Conservation (phyloP, 805 yeast species). For the Candida broadrunensis region DNA sequence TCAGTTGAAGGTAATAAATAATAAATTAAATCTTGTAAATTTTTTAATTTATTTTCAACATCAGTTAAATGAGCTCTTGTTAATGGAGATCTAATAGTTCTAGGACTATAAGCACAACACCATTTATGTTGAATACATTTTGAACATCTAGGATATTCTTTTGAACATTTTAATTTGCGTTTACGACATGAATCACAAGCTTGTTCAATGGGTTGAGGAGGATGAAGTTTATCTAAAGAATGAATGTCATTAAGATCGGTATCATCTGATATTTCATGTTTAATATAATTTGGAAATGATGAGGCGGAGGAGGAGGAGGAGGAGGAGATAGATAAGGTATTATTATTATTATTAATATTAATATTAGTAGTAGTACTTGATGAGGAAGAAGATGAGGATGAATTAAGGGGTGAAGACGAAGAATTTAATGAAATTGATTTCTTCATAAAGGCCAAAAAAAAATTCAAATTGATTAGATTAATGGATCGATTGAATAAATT, state of each 20-base stretch:
- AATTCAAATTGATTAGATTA: no score
- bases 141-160: conserved; percentile 70
- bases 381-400: neutral
- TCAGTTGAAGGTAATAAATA: conserved; percentile 26
- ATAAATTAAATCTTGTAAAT: conserved; percentile 27
- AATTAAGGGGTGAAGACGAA: neutral
- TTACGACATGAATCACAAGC: conserved; percentile 83
- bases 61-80: conserved; percentile 78
- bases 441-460: no score
- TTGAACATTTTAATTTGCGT: conserved; percentile 77
- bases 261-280: neutral
- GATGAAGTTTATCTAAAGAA: neutral
- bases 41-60: conserved; percentile 52
- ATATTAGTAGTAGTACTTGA: no score
- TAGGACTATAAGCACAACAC: conserved; percentile 77
- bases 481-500: no score
- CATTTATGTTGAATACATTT: conserved; percentile 72
- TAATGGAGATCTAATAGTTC: conserved; percentile 73
- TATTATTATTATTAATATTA: neutral
- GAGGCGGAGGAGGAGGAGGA: neutral
- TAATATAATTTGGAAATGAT: neutral
- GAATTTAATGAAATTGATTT: neutral
- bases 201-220: conserved; percentile 41
- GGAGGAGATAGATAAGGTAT: neutral
- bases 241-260: neutral